Base-by-base conservation (phyloP, 202 grass and related monocot genomes). In the Cymbopogon flexuosus region DNA sequence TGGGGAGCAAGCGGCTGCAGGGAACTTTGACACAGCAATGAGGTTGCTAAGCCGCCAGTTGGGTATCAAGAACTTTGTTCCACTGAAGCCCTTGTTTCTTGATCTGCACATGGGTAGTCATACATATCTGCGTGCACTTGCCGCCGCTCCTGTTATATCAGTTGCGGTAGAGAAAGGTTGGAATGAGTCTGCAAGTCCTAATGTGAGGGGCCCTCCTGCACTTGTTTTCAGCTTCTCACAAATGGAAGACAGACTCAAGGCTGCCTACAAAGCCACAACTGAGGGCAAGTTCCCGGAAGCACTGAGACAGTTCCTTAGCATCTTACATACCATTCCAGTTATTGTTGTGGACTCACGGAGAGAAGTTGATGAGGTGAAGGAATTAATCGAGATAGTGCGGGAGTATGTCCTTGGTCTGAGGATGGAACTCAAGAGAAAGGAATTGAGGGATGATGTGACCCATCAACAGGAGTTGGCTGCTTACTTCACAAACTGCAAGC, bases 401-500 rank as follows among this genome's bases (percentile, higher is more conserved):
- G 96, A 99, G 34, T 99, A 99, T 56, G 88, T 96, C 18, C 87
- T 96, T 13, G 96, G 96, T 75, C 88, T 99, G 61, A 99, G 77
- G 74, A 96, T 93, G 63, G 96, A 99, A 68, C 82, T 95, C 37
- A 93, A 85, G 82, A 93, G 92, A 83, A 95, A 91, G 87, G 96
- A 99, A 73, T 9, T 85, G 46, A 99, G 73, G 83, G 88, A 95
- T 43, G 79, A 96, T 60, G 76, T 75, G 13, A 78, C 84, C 77
- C 84, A 78, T 67, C 96, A 99, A 73, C 90, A 93, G 70, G 96
- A 99, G 69, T 81, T 99, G 76, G 90, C 96, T 6, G 96, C 96
- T 10, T 99, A 99, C 80, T 99, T 99, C 81, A 95, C 96, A 24
- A 99, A 99, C 83, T 95, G 96, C 79, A 99, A 99, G 68, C 90